Conservation (phyloP, 495 filamentous ascomycete species). For the Arthonia radiata region DNA sequence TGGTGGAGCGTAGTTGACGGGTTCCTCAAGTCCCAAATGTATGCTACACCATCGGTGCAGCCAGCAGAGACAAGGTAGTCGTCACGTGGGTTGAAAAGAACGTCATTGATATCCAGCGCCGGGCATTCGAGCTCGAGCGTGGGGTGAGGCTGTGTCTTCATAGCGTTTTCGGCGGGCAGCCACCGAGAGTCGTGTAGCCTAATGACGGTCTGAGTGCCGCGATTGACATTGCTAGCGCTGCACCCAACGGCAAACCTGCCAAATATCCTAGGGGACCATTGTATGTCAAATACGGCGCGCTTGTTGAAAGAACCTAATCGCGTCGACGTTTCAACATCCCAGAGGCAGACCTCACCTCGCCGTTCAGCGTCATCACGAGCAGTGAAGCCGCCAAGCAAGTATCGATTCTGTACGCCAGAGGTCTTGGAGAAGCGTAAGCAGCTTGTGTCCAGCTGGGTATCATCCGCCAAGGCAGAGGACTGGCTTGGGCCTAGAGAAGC, state of each 20-base stretch:
- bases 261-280: slow-evolving; percentile 47
- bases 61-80: slow-evolving; percentile 48
- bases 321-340: slow-evolving; percentile 30
- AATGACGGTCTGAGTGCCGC: slow-evolving; percentile 22
- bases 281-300: slow-evolving; percentile 55
- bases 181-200: slow-evolving; percentile 23
- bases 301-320: slow-evolving; percentile 22
- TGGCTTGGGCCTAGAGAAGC: slow-evolving; percentile 8
- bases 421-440: slow-evolving; percentile 24
- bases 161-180: slow-evolving; percentile 13
- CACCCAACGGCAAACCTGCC: slow-evolving; percentile 29
- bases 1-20: slow-evolving; percentile 31
- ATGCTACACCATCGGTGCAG: slow-evolving; percentile 60
- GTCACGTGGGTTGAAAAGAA: slow-evolving; percentile 24
- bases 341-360: slow-evolving; percentile 49
- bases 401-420: slow-evolving; percentile 9
- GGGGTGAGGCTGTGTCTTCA: slow-evolving; percentile 9
- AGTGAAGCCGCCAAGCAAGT: slow-evolving; percentile 51
- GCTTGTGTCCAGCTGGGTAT: slow-evolving; percentile 49
- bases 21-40: slow-evolving; percentile 60
- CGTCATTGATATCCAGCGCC: slow-evolving; percentile 70
- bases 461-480: slow-evolving; percentile 25
- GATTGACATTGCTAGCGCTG: slow-evolving; percentile 13
- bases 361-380: slow-evolving; percentile 27
- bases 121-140: slow-evolving; percentile 33